Base-by-base conservation (phyloP, 371 early-diverging fungal species). In the Saksenaea oblongispora region DNA sequence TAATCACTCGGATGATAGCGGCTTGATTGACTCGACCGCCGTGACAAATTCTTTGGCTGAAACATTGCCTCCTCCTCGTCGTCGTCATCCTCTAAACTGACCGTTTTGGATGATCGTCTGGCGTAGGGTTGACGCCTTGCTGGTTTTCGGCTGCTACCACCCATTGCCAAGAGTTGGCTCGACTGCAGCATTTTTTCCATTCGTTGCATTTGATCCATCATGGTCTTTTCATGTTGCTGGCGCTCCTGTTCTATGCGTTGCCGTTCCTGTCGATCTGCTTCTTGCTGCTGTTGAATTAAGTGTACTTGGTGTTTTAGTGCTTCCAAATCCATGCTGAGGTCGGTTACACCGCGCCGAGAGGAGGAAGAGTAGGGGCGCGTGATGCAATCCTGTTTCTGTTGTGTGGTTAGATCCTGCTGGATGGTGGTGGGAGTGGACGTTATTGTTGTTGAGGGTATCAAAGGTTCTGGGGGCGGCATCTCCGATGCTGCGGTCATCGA, bases 251-350 rank as follows among this genome's bases (percentile, higher is more conserved):
- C 70, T 13, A 65, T 61, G 36, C 62, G 57, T 9, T 62, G 39
- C 62, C 65, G 62, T 27, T 64, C 65, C 18, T 34, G 44, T 7
- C 65, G 65, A n/a, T 70, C 70, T n/a, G 22, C 13, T 26, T 62
- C 58, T 2, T 62, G 58, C 18, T 57, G 62, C 28, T 70, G 62
- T 31, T 70, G 62, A 14, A 70, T 70, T 18, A 58, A 17, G 5
- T 35, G 51, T 18, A 70, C 58, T 53, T 70, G 70, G 8, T 41
- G 56, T 41, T 62, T 64, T 2, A 70, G 51, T 9, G 55, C 65
- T 27, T 65, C 63, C 9, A 70, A 39, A 7, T 66, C 55, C 24
- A 27, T 28, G 11, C n/a, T n/a, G 24, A 54, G 26, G 8, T 28
- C n/a, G 54, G 18, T 11, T 17, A 27, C 26, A 17, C 22, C n/a